These are phyloP conservation scores for Cymodocea nodosa DNA, from an alignment of 116 monocot species.

Conservation along the genomic window DNA sequence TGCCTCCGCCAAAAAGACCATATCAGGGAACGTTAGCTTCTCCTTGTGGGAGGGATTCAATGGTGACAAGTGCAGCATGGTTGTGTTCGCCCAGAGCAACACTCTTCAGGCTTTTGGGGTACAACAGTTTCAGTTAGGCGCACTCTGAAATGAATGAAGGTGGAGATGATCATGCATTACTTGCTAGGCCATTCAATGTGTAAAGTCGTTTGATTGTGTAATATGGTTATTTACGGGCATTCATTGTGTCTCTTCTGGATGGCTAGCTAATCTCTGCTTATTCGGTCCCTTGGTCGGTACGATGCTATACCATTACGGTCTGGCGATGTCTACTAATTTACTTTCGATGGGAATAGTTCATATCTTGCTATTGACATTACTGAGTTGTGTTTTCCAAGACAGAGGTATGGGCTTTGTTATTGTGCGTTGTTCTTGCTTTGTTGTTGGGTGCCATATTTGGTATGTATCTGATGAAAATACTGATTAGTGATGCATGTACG, in stretches of 20 bases:
- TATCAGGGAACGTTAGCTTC: slow-evolving; percentile 55
- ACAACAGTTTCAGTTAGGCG: slow-evolving; percentile 34
- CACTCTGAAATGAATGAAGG: slow-evolving; percentile 21
- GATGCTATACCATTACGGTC: neutral
- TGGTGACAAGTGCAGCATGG: slow-evolving; percentile 31
- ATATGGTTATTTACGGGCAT: too few species aligned
- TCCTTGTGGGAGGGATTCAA: slow-evolving; percentile 66
- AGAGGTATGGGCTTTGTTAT: too few species aligned
- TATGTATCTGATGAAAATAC: too few species aligned
- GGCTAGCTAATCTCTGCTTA: neutral
- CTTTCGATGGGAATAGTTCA: too few species aligned
- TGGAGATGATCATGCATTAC: neutral
- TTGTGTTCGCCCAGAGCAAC: slow-evolving; percentile 41
- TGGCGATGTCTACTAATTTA: too few species aligned
- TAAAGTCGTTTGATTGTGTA: too few species aligned
- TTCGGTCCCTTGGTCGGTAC: neutral
- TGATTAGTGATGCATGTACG: too few species aligned
- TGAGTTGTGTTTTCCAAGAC: too few species aligned
- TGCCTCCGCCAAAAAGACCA: slow-evolving; percentile 46
- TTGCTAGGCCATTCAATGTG: neutral
- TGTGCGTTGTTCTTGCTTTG: too few species aligned
- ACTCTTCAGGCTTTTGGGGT: slow-evolving; percentile 35
- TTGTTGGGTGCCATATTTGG: too few species aligned
- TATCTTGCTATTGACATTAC: too few species aligned
- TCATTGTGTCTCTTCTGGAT: neutral